Conservation (phyloP, 2,329 filamentous ascomycete genomes). For the Epichloe baconii region DNA sequence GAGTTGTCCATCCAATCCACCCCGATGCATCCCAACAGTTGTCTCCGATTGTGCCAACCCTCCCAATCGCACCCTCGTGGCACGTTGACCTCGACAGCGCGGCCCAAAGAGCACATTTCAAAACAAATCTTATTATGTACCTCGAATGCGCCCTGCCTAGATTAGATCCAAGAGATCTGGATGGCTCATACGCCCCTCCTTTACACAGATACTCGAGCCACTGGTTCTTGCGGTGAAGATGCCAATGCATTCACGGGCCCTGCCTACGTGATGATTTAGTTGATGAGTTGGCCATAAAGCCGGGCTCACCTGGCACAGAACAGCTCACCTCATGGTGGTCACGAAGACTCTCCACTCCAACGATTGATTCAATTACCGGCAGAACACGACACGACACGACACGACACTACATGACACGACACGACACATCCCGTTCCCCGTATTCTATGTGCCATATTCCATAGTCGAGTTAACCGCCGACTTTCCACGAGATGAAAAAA, state of each 20-base stretch:
- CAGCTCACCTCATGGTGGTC: conserved; percentile 1
- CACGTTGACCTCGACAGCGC: not conserved
- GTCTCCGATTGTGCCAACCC: not conserved
- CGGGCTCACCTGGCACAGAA: not conserved
- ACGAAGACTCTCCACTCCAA: not conserved
- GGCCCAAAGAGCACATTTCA: not conserved
- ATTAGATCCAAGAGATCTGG: not conserved
- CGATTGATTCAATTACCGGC: not conserved
- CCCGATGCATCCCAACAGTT: conserved; percentile 1
- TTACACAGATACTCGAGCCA: not conserved
- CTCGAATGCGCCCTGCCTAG: not conserved
- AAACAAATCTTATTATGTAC: not conserved
- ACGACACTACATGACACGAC: not conserved
- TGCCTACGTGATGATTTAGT: not conserved
- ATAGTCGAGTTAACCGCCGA: not conserved
- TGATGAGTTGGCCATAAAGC: not conserved
- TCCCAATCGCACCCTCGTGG: not conserved
- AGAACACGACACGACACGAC: not conserved
- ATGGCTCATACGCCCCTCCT: not conserved
- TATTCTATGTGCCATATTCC: not conserved
- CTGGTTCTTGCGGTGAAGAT: conserved; percentile 2
- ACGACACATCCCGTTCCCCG: too few species aligned
- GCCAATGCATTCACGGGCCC: not conserved
- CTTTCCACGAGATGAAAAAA: not conserved
- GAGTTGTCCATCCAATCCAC: conserved; percentile 14